Evolutionary conservation across 805 yeast genomes (phyloP), one percentile per base, ranked within the genome.

Genomic region (Schizosaccharomyces lindneri): DNA sequence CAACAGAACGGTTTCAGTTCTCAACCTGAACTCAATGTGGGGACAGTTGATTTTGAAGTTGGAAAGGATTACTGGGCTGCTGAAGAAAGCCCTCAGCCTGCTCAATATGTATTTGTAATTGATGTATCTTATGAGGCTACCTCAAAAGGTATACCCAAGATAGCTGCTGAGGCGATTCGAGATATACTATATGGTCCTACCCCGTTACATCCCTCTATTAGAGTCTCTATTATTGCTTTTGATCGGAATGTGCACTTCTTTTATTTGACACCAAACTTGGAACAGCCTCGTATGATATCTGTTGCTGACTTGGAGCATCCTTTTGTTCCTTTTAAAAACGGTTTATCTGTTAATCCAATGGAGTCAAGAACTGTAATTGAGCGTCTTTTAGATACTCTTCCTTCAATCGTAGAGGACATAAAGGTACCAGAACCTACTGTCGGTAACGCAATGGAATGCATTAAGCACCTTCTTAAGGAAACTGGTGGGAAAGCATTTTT

Each of bases 1-100:
- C 95, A 87, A 71, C 75, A 79, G 65, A 73, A 71, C 43, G 51
- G 24, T 19, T 9, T 46, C 7, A 73, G 74, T 55, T 21, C 43
- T 31, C 76, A 88, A 60, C 89, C 95, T 0, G 97, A 90, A 68
- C 74, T 90, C 60, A 80, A 78, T 64, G 78, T 75, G 57, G 97
- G 97, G 17, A 85, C 88, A 13, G 88, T 87, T 64, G 99, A 93
- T 67, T 79, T 86, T 64, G 70, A 81, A 5, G 95, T 87, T 2
- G 95, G 95, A 1, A 71, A 75, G 17, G 80, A 78, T 55, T 90
- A 87, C 70, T 82, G 85, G 70, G 73, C 76, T 43, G 67, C 65
- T 2, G 68, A 70, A 6, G 43, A 41, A 17, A 19, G 11, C 15
- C 75, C 81, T 6, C 66, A 71, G 19, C 80, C 83, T 1, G 72